Base-by-base conservation (phyloP, 2,329 filamentous ascomycete species). In the Cyphellophora attinorum region DNA sequence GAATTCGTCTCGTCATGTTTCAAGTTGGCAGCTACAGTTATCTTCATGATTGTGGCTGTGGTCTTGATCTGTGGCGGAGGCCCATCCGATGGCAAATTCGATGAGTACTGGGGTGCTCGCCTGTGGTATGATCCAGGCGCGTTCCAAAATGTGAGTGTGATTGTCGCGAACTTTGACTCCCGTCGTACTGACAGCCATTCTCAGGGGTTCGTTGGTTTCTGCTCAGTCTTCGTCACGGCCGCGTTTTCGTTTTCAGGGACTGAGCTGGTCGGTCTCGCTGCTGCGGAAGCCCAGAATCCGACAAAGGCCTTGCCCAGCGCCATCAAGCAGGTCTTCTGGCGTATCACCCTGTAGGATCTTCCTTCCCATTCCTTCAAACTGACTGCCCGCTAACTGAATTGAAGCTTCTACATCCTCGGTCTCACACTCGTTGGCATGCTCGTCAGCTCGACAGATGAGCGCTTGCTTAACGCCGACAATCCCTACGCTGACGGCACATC, bases 1-100 rank as follows among this genome's bases (percentile, higher is more conserved):
- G 84, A 91, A 50, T 89, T 89, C 45, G 62, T 83, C 42, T 85
- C 88, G 51, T 78, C 80, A 31, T 73, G 84, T 30, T 62, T 93
- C 58, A 93, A 93, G 53, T 73, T 93, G 29, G 67, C 78, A n/a
- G 79, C 89, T 40, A 34, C 27, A 31, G 30, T 46, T 14, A 39
- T 41, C 21, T 46, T 46, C 32, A 46, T 46, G 35, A 41, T 46
- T 33, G 28, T 38, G 27, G 41, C 30, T 12, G 12, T 46, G 8
- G 36, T 46, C 25, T 18, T 39, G 15, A 33, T 39, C 23, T 31
- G 16, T 19, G 61, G 61, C 27, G 62, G 62, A 33, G 58, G 57
- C 3, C 58, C 60, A 12, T 61, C 46, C 4, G 49, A 52, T 11
- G 60, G 57, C 10, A 45, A 49, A 29, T 46, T 39, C 23, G 28